phyloP scores from a whole-genome alignment of 768 basidiomycete genomes.

The Mycena rosella region DNA sequence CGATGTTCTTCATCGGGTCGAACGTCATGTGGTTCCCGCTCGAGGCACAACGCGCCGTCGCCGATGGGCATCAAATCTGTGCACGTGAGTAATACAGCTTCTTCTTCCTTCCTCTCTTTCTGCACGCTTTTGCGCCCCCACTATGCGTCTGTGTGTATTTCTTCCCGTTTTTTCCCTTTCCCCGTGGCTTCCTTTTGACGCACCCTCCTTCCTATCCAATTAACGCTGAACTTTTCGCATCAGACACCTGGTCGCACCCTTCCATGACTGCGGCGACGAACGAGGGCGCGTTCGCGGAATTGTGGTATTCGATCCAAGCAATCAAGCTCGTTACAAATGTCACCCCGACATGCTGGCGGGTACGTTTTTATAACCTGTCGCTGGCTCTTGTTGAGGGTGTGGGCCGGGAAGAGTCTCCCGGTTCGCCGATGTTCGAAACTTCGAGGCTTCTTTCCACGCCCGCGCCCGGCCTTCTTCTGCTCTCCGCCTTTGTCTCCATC shows the following conservation, averaged over 20 bases:
- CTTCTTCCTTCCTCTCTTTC: background rate
- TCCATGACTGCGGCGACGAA: conserved; percentile 73
- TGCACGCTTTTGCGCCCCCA: too few species aligned
- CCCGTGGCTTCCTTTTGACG: background rate
- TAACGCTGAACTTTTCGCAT: too few species aligned
- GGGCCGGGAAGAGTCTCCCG: too few species aligned
- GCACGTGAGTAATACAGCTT: conserved; percentile 28
- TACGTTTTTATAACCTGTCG: background rate
- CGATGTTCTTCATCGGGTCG: conserved; percentile 34
- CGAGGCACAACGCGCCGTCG: conserved; percentile 31
- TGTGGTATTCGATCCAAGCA: conserved; percentile 76
- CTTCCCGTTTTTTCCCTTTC: background rate
- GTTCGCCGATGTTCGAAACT: too few species aligned
- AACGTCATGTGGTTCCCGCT: conserved; percentile 28
- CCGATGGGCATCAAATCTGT: conserved; percentile 34
- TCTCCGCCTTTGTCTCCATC: too few species aligned
- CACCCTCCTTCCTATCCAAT: too few species aligned
- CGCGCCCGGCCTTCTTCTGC: too few species aligned
- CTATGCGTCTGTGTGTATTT: too few species aligned
- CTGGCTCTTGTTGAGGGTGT: background rate
- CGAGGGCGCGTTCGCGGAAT: conserved; percentile 78
- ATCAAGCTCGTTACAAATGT: conserved; percentile 68
- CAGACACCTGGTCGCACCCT: conserved; percentile 68
- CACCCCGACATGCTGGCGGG: conserved; percentile 72
- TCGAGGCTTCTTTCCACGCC: too few species aligned